phyloP scores from a whole-genome alignment of 306 rosid species.

The Elaeagnus macrophylla region DNA sequence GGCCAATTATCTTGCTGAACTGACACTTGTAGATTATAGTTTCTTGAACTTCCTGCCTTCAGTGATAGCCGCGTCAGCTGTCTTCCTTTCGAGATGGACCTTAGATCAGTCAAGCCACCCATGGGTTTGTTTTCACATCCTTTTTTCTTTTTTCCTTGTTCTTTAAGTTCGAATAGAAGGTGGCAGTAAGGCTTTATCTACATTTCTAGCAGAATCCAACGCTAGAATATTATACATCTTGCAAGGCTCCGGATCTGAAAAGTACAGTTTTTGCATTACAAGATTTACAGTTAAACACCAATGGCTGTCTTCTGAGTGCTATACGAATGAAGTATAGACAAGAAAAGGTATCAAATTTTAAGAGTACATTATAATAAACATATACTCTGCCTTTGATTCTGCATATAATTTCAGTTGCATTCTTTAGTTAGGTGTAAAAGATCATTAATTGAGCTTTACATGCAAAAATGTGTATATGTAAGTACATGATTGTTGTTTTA shows the following conservation, averaged over 20 bases:
- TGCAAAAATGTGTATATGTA: not conserved
- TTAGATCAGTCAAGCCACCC: constrained; percentile 74
- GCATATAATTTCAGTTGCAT: not conserved
- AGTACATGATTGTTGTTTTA: constrained; percentile 7
- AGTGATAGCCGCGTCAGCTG: constrained; percentile 78
- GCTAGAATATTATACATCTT: constrained; percentile 60
- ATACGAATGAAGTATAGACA: constrained; percentile 65
- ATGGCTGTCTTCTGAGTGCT: constrained; percentile 51
- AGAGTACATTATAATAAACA: not conserved
- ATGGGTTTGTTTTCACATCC: constrained; percentile 50
- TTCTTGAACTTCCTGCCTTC: constrained; percentile 79
- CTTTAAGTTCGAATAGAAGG: constrained; percentile 3
- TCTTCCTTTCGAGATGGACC: constrained; percentile 88
- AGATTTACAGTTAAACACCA: constrained; percentile 60
- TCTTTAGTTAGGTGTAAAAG: not conserved
- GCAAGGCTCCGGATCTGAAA: constrained; percentile 69
- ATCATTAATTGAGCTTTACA: constrained; percentile 1
- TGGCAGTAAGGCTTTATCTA: constrained; percentile 11
- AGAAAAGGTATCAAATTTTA: constrained; percentile 42
- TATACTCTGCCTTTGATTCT: not conserved
- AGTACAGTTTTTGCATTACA: constrained; percentile 59
- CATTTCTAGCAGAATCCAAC: constrained; percentile 61
- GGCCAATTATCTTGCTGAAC: constrained; percentile 78
- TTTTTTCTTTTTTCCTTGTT: constrained; percentile 14
- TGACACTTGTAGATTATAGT: constrained; percentile 57